These are phyloP conservation scores for Penicillium mononematosum DNA, from an alignment of 495 filamentous ascomycete genomes.

Conservation along the genomic window DNA sequence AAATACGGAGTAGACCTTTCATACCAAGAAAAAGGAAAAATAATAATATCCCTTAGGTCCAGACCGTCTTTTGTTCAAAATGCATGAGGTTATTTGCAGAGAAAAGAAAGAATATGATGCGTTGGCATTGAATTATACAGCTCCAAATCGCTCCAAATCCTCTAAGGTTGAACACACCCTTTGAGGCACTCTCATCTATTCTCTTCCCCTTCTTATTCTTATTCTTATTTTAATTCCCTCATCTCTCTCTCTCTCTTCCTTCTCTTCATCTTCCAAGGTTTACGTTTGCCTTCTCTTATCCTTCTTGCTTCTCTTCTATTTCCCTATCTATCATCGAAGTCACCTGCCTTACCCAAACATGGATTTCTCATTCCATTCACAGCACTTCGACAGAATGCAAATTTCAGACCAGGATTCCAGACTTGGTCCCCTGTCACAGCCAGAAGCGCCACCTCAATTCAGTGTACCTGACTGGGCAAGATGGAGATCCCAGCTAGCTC, in stretches of 20 bases:
- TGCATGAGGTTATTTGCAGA: constrained; percentile 19
- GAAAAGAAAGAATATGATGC: constrained; percentile 12
- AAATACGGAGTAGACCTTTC: constrained; percentile 7
- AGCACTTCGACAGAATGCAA: constrained; percentile 23
- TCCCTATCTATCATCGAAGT: background rate
- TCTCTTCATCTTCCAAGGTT: background rate
- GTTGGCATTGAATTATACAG: constrained; percentile 24
- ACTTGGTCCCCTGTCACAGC: constrained; percentile 21
- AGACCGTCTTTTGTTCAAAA: constrained; percentile 15
- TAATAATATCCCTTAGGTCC: constrained; percentile 3
- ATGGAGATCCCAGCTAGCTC: constrained; percentile 25
- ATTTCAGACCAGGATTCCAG: constrained; percentile 29
- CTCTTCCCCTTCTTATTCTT: constrained; percentile 9
- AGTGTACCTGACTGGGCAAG: constrained; percentile 25
- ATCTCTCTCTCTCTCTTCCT: background rate
- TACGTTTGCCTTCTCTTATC: background rate
- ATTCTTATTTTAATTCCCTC: background rate
- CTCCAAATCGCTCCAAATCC: constrained; percentile 26
- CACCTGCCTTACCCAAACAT: constrained; percentile 14
- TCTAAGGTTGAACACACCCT: constrained; percentile 9
- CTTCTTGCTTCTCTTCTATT: background rate
- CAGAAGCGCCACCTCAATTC: constrained; percentile 20
- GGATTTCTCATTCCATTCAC: constrained; percentile 24
- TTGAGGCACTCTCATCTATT: constrained; percentile 11
- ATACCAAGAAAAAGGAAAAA: no score